These are phyloP conservation scores for Peronospora destructor DNA, from an alignment of 352 stramenopile genomes.

Conservation along the genomic window DNA sequence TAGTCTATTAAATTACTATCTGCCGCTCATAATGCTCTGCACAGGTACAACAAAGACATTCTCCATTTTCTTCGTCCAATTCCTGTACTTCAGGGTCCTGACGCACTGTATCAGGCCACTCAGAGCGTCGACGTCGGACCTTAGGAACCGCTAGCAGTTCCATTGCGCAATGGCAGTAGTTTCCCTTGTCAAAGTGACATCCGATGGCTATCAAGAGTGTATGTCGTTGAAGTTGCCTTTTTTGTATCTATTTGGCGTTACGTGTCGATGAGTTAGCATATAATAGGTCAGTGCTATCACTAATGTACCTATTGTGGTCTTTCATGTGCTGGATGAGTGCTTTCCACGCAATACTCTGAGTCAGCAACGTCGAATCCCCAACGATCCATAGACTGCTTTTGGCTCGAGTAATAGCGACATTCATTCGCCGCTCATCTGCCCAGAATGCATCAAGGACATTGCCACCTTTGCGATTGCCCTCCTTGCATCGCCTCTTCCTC, in stretches of 20 bases:
- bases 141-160: conserved; percentile 22
- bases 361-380: conserved; percentile 62
- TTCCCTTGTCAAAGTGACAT: conserved; percentile 10
- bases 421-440: conserved; percentile 95
- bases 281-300: conserved; percentile 14
- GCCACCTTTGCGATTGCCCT: conserved; percentile 10
- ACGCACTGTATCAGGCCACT: conserved; percentile 50
- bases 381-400: conserved; percentile 91
- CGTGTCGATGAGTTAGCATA: conserved; percentile 3
- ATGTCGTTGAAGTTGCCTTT: conserved; percentile 11
- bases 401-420: conserved; percentile 96
- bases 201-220: neutral
- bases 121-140: conserved; percentile 36
- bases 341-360: conserved; percentile 60
- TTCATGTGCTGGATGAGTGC: conserved; percentile 64
- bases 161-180: neutral
- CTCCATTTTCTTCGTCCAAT: conserved; percentile 48
- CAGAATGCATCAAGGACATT: conserved; percentile 84
- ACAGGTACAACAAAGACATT: too few species aligned
- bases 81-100: conserved; percentile 45
- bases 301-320: conserved; percentile 40
- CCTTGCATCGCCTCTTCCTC: conserved; percentile 13
- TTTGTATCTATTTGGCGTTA: conserved; percentile 13
- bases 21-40: too few species aligned
- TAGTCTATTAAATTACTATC: too few species aligned